Conservation (phyloP, 1,284 basidiomycete species). For the Leccinum griseonigrum region DNA sequence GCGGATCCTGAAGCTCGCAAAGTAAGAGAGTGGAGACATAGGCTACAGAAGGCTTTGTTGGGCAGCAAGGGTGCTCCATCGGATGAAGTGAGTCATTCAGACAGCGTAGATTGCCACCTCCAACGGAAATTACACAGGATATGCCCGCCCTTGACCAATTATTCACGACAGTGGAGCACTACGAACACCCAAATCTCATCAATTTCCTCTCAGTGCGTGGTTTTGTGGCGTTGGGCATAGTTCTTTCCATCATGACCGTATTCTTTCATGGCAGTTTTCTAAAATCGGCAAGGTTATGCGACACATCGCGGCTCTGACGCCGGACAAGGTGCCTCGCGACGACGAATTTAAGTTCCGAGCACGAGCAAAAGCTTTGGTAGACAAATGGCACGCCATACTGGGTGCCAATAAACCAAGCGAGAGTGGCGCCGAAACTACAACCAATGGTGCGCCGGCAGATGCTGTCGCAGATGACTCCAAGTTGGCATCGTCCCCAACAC, state of each 20-base stretch:
- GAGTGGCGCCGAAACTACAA: conserved; percentile 33
- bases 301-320: conserved; percentile 75
- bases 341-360: conserved; percentile 85
- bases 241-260: conserved; percentile 17
- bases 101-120: conserved; percentile 3
- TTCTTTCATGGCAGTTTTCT: conserved; percentile 59
- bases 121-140: conserved; percentile 47
- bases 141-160: conserved; percentile 76
- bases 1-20: conserved; percentile 71
- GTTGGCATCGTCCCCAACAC: conserved; percentile 22
- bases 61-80: conserved; percentile 50
- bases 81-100: conserved; percentile 40
- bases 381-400: conserved; percentile 70
- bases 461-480: conserved; percentile 26
- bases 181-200: conserved; percentile 81
- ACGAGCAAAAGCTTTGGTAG: conserved; percentile 71
- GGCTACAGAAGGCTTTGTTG: conserved; percentile 78
- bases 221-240: conserved; percentile 18
- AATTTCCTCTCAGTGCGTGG: conserved; percentile 73
- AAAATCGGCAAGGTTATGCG: conserved; percentile 99
- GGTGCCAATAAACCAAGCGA: conserved; percentile 45
- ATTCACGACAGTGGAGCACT: conserved; percentile 83
- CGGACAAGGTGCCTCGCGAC: conserved; percentile 75
- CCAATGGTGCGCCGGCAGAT: conserved; percentile 31
- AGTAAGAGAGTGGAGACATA: conserved; percentile 80